phyloP scores from a whole-genome alignment of 2,329 filamentous ascomycete species.

The Lasiodiplodia hormozganensis region DNA sequence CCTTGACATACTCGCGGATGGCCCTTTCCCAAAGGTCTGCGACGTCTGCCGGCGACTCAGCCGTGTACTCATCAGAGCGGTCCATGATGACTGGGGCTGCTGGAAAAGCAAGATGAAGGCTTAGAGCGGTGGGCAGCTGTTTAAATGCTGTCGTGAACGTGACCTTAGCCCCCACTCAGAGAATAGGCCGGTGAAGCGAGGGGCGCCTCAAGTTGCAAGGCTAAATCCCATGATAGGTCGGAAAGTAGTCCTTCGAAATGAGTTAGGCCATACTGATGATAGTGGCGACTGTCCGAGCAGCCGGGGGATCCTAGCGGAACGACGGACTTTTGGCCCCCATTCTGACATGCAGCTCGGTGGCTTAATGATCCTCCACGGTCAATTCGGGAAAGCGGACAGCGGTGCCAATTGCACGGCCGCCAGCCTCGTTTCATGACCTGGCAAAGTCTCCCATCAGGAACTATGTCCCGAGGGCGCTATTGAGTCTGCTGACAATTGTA shows the following conservation, averaged over 20 bases:
- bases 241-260: neutral
- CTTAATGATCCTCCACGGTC: neutral
- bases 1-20: conserved; percentile 32
- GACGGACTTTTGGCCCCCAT: neutral
- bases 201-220: neutral
- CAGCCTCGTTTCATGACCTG: neutral
- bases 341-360: neutral
- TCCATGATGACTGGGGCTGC: neutral
- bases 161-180: neutral
- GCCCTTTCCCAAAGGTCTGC: conserved; percentile 32
- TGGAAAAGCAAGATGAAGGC: neutral
- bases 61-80: neutral
- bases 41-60: conserved; percentile 31
- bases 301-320: neutral
- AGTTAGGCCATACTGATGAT: neutral
- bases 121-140: neutral
- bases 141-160: neutral
- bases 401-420: neutral
- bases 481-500: neutral
- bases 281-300: neutral
- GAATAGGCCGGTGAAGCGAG: neutral
- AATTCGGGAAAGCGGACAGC: no score
- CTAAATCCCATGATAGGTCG: neutral
- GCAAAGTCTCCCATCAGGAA: neutral
- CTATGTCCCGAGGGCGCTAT: neutral